Evolutionary conservation across 306 rosid genomes (phyloP), one percentile per base, ranked within the genome.

Genomic region (Cyclanthera cordifolia): DNA sequence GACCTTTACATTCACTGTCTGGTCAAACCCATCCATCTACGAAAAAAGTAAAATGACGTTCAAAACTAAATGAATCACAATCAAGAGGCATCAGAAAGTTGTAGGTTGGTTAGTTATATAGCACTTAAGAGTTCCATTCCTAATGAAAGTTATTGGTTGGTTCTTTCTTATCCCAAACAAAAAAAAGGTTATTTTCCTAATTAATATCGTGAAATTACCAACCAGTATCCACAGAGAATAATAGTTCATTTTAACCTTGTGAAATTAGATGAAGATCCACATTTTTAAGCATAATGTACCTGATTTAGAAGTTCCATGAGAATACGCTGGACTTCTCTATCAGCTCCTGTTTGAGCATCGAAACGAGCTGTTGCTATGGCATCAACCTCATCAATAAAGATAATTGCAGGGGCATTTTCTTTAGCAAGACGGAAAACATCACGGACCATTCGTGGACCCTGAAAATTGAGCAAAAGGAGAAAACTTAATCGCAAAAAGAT

Each of bases 331-430:
- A 94, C 99, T 90, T 94, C 99, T 86, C 99, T 83, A 46, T 94
- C 99, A 64, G 97, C 99, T 60, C 97, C 99, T 63, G 99, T 94
- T 85, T 94, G 99, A 57, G 99, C 99, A 83, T 94, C 99, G 83
- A 94, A 94, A 65, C 99, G 83, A 20, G 99, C 99, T 37, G 99
- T 94, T 53, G 99, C 99, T 55, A 94, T 94, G 5, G 99, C 99
- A 83, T 94, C 99, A 51, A 94, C 99, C 84, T 94, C 99, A 77
- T 94, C 99, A 47, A 94, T 94, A 78, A 94, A 94, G 79, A 94
- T 94, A 74, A 94, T 94, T 8, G 99, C 99, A 51, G 99, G 99
- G 15, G 99, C 97, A 82, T 94, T 94, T 84, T 94, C 99, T 80
- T 94, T 94, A 15, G 99, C 99, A 53, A 94, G 99, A 20, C 99